These are phyloP conservation scores for Deakozyma indianensis DNA, from an alignment of 805 yeast genomes.

Conservation along the genomic window DNA sequence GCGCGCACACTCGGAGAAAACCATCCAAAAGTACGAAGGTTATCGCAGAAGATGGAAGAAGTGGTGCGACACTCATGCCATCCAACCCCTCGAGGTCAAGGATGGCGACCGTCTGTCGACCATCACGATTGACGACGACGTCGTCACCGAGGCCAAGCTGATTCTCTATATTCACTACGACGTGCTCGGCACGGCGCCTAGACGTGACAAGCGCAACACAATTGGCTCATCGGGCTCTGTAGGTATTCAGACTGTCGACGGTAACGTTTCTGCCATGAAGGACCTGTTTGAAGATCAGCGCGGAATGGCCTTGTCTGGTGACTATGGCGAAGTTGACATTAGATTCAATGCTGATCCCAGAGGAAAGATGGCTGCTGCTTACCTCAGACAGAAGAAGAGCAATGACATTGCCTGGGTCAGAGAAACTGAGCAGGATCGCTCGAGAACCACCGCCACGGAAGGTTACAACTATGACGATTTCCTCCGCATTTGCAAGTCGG, in stretches of 20 bases:
- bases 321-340: conserved; percentile 1
- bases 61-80: neutral
- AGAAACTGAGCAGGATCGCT: neutral
- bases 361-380: neutral
- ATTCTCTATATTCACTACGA: conserved; percentile 1
- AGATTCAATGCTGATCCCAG: neutral
- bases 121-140: neutral
- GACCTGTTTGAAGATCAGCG: conserved; percentile 1
- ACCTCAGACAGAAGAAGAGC: neutral
- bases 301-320: neutral
- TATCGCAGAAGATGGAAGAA: neutral
- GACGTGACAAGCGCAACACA: neutral
- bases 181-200: neutral
- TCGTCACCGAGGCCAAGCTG: neutral
- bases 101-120: neutral
- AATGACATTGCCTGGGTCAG: neutral
- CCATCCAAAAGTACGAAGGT: neutral
- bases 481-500: neutral
- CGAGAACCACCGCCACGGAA: neutral
- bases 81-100: neutral
- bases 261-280: neutral
- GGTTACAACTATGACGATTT: conserved; percentile 1
- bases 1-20: neutral
- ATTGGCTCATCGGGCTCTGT: neutral
- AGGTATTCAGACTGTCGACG: neutral